phyloP scores from a whole-genome alignment of 768 basidiomycete species.

The Tulasnella sp. region DNA sequence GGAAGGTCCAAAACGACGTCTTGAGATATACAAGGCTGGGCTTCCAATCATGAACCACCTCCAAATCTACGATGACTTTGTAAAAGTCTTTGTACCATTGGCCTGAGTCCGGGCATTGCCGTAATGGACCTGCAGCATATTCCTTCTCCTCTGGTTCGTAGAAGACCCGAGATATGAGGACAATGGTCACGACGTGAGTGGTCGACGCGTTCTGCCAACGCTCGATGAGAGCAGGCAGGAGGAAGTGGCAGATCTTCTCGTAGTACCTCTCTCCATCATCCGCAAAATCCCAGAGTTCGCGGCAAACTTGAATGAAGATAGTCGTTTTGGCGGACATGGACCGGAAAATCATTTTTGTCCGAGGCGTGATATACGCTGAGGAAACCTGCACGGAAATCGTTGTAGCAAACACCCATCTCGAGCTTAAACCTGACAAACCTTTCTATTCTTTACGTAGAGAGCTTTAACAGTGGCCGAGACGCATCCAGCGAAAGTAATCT shows the following conservation, averaged over 20 bases:
- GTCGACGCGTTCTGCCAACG: constrained; percentile 82
- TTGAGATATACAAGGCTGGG: constrained; percentile 81
- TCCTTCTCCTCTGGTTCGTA: constrained; percentile 77
- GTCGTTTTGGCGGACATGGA: constrained; percentile 88
- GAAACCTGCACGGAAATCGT: constrained; percentile 51
- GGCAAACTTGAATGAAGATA: constrained; percentile 93
- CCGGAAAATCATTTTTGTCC: constrained; percentile 85
- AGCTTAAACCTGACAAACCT: constrained; percentile 42
- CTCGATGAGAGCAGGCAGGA: constrained; percentile 81
- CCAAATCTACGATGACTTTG: constrained; percentile 91
- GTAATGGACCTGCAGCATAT: constrained; percentile 78
- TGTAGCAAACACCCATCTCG: background rate
- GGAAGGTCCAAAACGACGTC: constrained; percentile 84
- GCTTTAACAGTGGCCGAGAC: constrained; percentile 76
- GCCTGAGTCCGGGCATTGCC: constrained; percentile 61
- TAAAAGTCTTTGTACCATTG: constrained; percentile 93
- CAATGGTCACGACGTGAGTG: constrained; percentile 90
- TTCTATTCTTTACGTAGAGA: constrained; percentile 66
- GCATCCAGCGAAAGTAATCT: constrained; percentile 77
- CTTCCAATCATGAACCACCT: constrained; percentile 84
- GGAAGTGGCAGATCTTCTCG: constrained; percentile 97
- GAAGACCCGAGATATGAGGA: constrained; percentile 87
- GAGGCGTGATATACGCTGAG: constrained; percentile 70
- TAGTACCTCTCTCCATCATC: constrained; percentile 94
- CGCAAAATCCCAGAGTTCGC: constrained; percentile 94